phyloP scores from a whole-genome alignment of 192 early-diverging fungal genomes.

The Backusella tarrabulga region DNA sequence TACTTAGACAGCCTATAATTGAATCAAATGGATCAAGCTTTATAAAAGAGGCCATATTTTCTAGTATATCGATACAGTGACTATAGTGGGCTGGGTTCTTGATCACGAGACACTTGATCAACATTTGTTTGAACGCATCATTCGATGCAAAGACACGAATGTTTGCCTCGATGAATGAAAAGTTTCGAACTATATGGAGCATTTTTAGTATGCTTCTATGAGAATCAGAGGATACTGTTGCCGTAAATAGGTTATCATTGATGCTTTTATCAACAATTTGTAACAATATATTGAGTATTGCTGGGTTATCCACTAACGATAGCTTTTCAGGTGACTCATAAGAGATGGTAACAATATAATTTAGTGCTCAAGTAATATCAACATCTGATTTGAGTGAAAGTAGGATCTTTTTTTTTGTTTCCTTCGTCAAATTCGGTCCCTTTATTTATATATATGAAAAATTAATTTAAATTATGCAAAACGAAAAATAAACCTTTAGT shows the following conservation, averaged over 20 bases:
- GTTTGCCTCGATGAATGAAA: constrained; percentile 69
- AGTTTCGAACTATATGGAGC: constrained; percentile 72
- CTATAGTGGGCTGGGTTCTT: constrained; percentile 45
- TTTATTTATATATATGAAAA: background rate
- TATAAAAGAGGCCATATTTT: constrained; percentile 61
- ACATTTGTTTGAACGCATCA: constrained; percentile 43
- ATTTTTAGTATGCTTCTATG: background rate
- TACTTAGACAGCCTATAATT: constrained; percentile 58
- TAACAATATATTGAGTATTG: constrained; percentile 27
- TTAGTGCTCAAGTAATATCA: constrained; percentile 80
- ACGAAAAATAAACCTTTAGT: background rate
- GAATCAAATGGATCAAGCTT: constrained; percentile 56
- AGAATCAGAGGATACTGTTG: background rate
- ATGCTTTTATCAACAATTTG: constrained; percentile 60
- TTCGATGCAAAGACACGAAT: constrained; percentile 46
- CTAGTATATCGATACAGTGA: constrained; percentile 68
- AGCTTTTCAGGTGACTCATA: constrained; percentile 54
- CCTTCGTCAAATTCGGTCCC: constrained; percentile 11
- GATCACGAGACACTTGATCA: constrained; percentile 65
- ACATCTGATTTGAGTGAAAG: constrained; percentile 69
- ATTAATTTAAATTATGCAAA: background rate
- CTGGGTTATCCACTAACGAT: constrained; percentile 57
- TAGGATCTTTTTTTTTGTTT: constrained; percentile 64
- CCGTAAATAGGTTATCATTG: background rate
- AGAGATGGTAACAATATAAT: constrained; percentile 64